These are phyloP conservation scores for Suillus occidentalis DNA, from an alignment of 768 basidiomycete genomes.

Conservation along the genomic window DNA sequence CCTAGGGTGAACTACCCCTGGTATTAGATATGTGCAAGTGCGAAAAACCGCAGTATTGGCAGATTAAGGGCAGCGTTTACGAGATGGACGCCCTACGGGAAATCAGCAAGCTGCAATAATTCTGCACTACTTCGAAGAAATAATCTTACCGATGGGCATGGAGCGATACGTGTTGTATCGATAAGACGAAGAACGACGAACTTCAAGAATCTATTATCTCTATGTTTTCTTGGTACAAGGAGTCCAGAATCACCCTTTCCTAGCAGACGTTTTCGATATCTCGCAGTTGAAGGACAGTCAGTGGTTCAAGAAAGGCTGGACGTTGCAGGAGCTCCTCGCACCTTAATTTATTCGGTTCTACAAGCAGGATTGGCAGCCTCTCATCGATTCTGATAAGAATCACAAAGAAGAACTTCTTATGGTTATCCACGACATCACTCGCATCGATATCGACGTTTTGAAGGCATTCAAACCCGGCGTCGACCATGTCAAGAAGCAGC, in stretches of 20 bases:
- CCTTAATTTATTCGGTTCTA: conserved; percentile 26
- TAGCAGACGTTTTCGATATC: conserved; percentile 27
- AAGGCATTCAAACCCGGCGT: conserved; percentile 26
- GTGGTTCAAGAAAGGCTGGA: conserved; percentile 24
- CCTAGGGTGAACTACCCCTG: neutral
- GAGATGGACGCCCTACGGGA: neutral
- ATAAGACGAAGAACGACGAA: conserved; percentile 24
- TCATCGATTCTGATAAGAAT: conserved; percentile 1
- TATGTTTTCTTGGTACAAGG: conserved; percentile 30
- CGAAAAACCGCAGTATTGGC: conserved; percentile 8
- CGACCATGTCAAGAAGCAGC: conserved; percentile 23
- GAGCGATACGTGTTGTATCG: conserved; percentile 30
- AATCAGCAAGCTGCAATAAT: conserved; percentile 28
- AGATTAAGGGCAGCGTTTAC: conserved; percentile 18
- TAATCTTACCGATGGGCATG: conserved; percentile 33
- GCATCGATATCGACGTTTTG: conserved; percentile 22
- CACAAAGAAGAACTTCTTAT: conserved; percentile 1
- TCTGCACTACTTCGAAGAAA: conserved; percentile 27
- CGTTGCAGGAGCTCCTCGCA: conserved; percentile 30
- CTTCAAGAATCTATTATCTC: conserved; percentile 29
- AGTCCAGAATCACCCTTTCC: conserved; percentile 29
- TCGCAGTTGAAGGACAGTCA: conserved; percentile 24
- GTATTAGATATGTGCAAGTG: conserved; percentile 26
- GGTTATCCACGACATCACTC: conserved; percentile 4
- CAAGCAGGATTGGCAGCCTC: conserved; percentile 22